Evolutionary conservation across 495 filamentous ascomycete species (phyloP).

Genomic region (Penicillium mononematosum): DNA sequence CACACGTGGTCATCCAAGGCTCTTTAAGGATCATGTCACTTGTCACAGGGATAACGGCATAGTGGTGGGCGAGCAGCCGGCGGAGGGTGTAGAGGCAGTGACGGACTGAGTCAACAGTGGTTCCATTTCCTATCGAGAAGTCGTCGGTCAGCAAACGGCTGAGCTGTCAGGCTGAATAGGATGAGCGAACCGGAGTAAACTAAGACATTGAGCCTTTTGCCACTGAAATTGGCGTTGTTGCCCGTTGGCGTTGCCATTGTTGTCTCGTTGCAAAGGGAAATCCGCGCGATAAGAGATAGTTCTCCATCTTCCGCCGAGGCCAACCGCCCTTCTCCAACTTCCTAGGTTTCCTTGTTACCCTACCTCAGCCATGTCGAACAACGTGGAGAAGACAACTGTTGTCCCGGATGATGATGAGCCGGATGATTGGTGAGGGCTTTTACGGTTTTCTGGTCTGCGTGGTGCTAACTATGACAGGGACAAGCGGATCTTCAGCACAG

Average conservation of each 20-base stretch:
- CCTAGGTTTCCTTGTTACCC: background rate
- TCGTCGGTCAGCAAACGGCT: slow-evolving; percentile 32
- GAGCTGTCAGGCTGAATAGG: slow-evolving; percentile 18
- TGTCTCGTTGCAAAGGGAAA: slow-evolving; percentile 18
- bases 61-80: slow-evolving; percentile 85
- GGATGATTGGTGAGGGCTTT: slow-evolving; percentile 78
- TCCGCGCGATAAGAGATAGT: slow-evolving; percentile 28
- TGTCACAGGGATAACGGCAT: slow-evolving; percentile 85
- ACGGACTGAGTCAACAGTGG: slow-evolving; percentile 81
- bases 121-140: slow-evolving; percentile 66
- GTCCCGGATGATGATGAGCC: slow-evolving; percentile 70
- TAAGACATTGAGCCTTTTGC: slow-evolving; percentile 75
- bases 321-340: slow-evolving; percentile 15
- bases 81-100: slow-evolving; percentile 88
- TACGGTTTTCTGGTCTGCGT: background rate
- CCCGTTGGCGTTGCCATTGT: slow-evolving; percentile 35
- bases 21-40: slow-evolving; percentile 81
- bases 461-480: slow-evolving; percentile 59
- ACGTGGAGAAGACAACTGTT: slow-evolving; percentile 34
- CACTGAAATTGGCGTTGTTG: slow-evolving; percentile 49
- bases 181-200: slow-evolving; percentile 72
- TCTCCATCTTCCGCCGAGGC: slow-evolving; percentile 12
- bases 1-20: slow-evolving; percentile 85
- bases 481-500: slow-evolving; percentile 96
- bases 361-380: slow-evolving; percentile 39